phyloP scores from a whole-genome alignment of 805 yeast species.

The Metschnikowia aberdeeniae region DNA sequence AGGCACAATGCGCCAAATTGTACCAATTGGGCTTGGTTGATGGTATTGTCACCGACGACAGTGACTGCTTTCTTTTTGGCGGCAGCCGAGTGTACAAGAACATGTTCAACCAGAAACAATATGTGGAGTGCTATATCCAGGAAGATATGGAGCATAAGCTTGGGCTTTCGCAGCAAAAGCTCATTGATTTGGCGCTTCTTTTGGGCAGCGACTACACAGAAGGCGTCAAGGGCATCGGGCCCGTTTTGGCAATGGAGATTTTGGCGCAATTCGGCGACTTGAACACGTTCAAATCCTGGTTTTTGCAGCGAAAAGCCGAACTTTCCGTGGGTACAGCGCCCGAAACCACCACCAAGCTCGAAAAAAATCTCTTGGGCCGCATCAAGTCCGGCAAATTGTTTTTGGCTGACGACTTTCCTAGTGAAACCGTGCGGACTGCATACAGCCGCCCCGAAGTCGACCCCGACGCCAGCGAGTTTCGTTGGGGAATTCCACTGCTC shows the following conservation, averaged over 20 bases:
- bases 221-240: conserved; percentile 91
- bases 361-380: conserved; percentile 54
- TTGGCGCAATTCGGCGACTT: conserved; percentile 72
- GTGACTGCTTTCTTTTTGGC: conserved; percentile 93
- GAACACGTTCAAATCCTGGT: conserved; percentile 48
- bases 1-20: conserved; percentile 93
- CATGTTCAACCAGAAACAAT: conserved; percentile 90
- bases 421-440: conserved; percentile 62
- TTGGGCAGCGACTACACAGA: conserved; percentile 95
- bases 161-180: conserved; percentile 57
- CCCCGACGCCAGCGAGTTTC: conserved; percentile 67
- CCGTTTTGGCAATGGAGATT: conserved; percentile 86
- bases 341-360: conserved; percentile 40
- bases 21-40: conserved; percentile 71
- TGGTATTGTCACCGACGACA: conserved; percentile 95
- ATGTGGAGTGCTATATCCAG: conserved; percentile 76
- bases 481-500: conserved; percentile 88
- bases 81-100: conserved; percentile 81
- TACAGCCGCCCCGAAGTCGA: conserved; percentile 83
- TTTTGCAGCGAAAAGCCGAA: conserved; percentile 44
- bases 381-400: conserved; percentile 50
- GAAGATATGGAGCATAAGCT: conserved; percentile 56
- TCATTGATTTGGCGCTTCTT: conserved; percentile 78
- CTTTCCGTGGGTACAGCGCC: conserved; percentile 23
- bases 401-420: conserved; percentile 67